phyloP scores from a whole-genome alignment of 2,329 filamentous ascomycete species.

The Alternaria ethzedia region DNA sequence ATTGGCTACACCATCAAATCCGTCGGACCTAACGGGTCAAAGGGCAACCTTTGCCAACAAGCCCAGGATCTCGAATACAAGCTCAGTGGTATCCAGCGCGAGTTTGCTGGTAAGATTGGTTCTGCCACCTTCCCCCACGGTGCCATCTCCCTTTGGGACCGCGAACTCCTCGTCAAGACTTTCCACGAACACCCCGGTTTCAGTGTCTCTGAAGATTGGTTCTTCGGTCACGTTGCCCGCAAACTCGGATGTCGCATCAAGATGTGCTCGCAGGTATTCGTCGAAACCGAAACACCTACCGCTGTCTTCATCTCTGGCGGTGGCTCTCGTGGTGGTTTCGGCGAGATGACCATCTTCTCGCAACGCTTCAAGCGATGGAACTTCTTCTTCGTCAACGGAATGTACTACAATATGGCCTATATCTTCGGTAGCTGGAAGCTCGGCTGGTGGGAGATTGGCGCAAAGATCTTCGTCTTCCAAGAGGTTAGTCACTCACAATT shows the following conservation, averaged over 20 bases:
- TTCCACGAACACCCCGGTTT: slow-evolving; percentile 60
- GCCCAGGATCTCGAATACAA: slow-evolving; percentile 63
- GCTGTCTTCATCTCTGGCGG: slow-evolving; percentile 52
- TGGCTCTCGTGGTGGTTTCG: slow-evolving; percentile 56
- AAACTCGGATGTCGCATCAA: slow-evolving; percentile 54
- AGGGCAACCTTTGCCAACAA: slow-evolving; percentile 43
- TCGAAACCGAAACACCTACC: slow-evolving; percentile 58
- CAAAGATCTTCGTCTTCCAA: slow-evolving; percentile 58
- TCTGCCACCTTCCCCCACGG: slow-evolving; percentile 60
- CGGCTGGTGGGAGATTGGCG: slow-evolving; percentile 57
- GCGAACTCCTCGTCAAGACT: slow-evolving; percentile 53
- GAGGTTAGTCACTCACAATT: slow-evolving; percentile 36
- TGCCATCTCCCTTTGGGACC: slow-evolving; percentile 58
- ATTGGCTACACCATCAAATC: slow-evolving; percentile 60
- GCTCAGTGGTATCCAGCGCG: slow-evolving; percentile 55
- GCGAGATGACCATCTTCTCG: slow-evolving; percentile 61
- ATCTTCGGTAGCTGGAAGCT: slow-evolving; percentile 57
- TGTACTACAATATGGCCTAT: slow-evolving; percentile 57
- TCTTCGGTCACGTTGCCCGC: slow-evolving; percentile 58
- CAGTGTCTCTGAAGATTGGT: slow-evolving; percentile 60
- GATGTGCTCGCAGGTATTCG: slow-evolving; percentile 59
- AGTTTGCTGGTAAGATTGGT: slow-evolving; percentile 54
- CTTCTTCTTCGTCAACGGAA: slow-evolving; percentile 59
- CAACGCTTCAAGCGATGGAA: slow-evolving; percentile 61
- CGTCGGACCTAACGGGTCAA: slow-evolving; percentile 46